Percentiles rank a stretch among this genome's conserved stretches.
Evolutionary conservation across 2,329 filamentous ascomycete species (phyloP).

Genomic region (Xylaria sp.): DNA sequence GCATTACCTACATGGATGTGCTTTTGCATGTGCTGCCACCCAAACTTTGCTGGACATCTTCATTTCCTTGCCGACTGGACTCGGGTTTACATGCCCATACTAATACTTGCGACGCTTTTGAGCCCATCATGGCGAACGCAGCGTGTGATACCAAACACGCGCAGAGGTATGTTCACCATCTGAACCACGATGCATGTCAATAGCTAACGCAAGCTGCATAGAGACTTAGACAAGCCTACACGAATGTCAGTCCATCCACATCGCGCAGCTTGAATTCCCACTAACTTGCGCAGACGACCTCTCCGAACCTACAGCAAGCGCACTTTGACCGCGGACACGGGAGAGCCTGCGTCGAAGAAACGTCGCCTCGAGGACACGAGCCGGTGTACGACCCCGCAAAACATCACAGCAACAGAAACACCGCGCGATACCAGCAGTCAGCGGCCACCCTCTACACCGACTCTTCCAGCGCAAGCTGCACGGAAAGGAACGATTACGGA

Average conservation of each 20-base stretch:
- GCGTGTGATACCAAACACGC: background rate
- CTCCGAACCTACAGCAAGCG: conserved; percentile 44
- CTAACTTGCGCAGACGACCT: conserved; percentile 32
- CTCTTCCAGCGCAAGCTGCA: conserved; percentile 4
- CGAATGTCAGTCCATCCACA: conserved; percentile 24
- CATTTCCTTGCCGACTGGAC: background rate
- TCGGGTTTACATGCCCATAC: background rate
- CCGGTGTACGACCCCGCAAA: background rate
- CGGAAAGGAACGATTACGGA: conserved; percentile 36
- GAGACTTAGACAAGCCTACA: conserved; percentile 21
- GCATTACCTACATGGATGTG: background rate
- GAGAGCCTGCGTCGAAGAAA: conserved; percentile 31
- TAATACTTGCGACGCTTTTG: background rate
- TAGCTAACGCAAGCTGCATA: conserved; percentile 4
- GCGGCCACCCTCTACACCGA: conserved; percentile 8
- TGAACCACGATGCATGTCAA: too few relatives aligned
- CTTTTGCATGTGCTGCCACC: background rate
- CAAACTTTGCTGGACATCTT: background rate
- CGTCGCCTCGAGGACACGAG: conserved; percentile 18
- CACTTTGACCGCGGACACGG: conserved; percentile 25
- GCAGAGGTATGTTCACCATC: conserved; percentile 4
- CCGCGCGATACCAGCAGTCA: background rate
- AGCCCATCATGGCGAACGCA: conserved; percentile 7
- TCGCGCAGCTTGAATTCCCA: conserved; percentile 2
- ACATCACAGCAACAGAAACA: background rate